Base-by-base conservation (phyloP, 306 rosid genomes). In the Gastrolobium villosum region DNA sequence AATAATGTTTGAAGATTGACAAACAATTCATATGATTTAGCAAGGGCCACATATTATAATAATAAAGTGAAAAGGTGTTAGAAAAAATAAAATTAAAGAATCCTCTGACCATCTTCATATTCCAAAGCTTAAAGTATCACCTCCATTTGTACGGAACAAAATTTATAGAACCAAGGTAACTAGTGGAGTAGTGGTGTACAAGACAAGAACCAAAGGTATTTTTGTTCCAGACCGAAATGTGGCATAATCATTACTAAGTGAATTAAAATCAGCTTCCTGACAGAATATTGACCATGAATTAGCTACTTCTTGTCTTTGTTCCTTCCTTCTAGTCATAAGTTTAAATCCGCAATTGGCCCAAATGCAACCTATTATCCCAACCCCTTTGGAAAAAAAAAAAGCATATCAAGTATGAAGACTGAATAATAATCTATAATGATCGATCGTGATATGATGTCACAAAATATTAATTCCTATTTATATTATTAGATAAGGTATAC, bases 41-140 rank as follows among this genome's bases (percentile, higher is more conserved):
- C 59, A 48, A 44, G 44, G 56, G 40, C 70, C 39, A 30, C 26
- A 52, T 11, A 54, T 34, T 10, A 55, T 31, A 30, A 49, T 26
- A 62, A 57, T 31, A 46, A n/a, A 43, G 67, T 57, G 46, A 81
- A 13, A 53, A 30, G 37, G 31, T 36, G 20, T 40, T 31, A 52
- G 15, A 26, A 39, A 75, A 36, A 48, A 49, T 35, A 63, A 74
- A 60, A 30, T 37, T 7, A 14, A 66, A 74, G 65, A 77, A 69
- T 20, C 7, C 81, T 78, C 80, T 84, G 77, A 91, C 98, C 98
- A 30, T 82, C 88, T 87, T 93, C 95, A 83, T 89, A 93, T 76
- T 93, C 95, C 65, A 89, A 79, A 54, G 98, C 97, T 89, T 93
- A 97, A 81, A 93, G 98, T 84, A 93, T 88, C 98, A 93, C 89